These are phyloP conservation scores for Kuraishia hungarica DNA, from an alignment of 805 yeast species.

Conservation along the genomic window DNA sequence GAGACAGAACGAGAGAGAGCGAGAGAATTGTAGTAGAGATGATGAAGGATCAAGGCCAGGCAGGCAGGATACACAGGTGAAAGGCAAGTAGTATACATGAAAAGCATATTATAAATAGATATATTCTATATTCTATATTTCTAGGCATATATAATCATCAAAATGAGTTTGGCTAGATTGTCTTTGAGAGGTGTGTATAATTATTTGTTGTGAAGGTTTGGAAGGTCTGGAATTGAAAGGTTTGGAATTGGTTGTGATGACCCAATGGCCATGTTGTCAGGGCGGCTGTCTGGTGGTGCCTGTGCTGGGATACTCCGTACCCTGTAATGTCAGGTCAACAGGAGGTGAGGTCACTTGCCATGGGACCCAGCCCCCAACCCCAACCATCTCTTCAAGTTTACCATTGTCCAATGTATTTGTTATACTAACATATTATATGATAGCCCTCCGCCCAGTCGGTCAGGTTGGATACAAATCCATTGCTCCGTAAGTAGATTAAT, in stretches of 20 bases:
- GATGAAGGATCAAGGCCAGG: neutral
- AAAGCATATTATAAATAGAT: neutral
- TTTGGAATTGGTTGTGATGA: no score
- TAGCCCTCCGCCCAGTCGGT: neutral
- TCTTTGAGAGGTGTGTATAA: constrained; percentile 18
- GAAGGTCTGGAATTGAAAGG: no score
- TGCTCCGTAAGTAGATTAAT: neutral
- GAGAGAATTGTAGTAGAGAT: neutral
- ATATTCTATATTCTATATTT: no score
- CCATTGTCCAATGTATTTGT: constrained; percentile 18
- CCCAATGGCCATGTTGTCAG: neutral
- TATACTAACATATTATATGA: neutral
- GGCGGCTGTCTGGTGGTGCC: constrained; percentile 3
- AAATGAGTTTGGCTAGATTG: constrained; percentile 19
- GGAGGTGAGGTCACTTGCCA: no score
- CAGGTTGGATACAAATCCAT: constrained; percentile 1
- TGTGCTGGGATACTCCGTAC: no score
- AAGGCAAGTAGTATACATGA: neutral
- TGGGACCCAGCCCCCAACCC: no score
- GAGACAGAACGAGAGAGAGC: no score
- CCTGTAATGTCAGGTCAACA: no score
- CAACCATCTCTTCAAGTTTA: constrained; percentile 16
- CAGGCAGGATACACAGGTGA: neutral
- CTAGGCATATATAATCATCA: neutral
- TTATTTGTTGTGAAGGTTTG: constrained; percentile 12